Evolutionary conservation across 441 rosid species (phyloP).

Genomic region (Eruca vesicaria): DNA sequence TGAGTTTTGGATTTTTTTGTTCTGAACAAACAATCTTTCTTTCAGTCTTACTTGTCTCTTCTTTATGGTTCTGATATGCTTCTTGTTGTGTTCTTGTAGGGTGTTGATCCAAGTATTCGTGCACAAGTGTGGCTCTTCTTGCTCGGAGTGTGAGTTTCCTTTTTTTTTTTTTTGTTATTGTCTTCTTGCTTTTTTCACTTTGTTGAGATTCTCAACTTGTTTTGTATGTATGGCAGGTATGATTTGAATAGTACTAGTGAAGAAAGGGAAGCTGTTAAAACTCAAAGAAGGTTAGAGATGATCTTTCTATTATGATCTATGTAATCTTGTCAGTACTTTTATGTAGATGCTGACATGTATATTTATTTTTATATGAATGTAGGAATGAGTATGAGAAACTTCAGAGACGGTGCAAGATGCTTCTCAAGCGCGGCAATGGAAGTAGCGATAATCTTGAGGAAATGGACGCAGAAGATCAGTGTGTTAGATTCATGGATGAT

Average conservation of each 20-base stretch:
- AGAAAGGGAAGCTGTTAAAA: constrained; percentile 58
- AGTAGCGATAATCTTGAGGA: constrained; percentile 47
- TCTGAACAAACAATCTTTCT: not conserved
- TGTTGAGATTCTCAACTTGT: constrained; percentile 10
- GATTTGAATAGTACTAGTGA: constrained; percentile 71
- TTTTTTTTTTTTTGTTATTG: not conserved
- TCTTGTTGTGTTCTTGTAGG: constrained; percentile 42
- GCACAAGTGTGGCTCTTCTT: constrained; percentile 93
- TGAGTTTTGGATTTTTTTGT: constrained; percentile 45
- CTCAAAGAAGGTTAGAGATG: constrained; percentile 56
- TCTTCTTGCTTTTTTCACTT: not conserved
- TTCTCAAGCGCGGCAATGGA: too few relatives aligned
- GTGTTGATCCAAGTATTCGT: constrained; percentile 84
- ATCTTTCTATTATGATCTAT: not conserved
- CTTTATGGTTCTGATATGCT: constrained; percentile 1
- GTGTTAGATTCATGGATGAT: constrained; percentile 48
- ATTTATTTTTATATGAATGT: constrained; percentile 38
- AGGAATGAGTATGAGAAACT: constrained; percentile 84
- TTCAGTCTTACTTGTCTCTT: constrained; percentile 8
- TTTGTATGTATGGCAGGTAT: not conserved
- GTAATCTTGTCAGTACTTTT: not conserved
- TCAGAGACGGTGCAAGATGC: constrained; percentile 57
- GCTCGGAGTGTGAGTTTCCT: constrained; percentile 81
- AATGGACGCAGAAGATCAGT: constrained; percentile 42
- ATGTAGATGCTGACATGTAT: not conserved